phyloP scores from a whole-genome alignment of 2,329 filamentous ascomycete species.

The Fusarium chuoi region DNA sequence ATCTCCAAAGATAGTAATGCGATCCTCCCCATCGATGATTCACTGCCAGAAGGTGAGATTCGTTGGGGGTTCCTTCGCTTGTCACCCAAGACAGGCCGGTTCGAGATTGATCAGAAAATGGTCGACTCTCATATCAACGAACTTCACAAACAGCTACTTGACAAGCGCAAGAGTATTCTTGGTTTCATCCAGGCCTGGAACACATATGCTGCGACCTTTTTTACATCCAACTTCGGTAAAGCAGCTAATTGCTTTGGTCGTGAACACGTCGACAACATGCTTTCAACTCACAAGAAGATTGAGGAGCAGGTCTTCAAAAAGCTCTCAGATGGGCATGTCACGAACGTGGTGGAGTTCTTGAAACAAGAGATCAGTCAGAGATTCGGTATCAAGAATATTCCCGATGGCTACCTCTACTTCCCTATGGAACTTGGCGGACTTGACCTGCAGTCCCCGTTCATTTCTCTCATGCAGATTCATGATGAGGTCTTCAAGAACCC shows the following conservation, averaged over 20 bases:
- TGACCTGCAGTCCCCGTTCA: conserved; percentile 58
- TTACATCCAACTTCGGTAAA: conserved; percentile 63
- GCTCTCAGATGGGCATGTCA: conserved; percentile 37
- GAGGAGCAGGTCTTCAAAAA: conserved; percentile 59
- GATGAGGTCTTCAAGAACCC: conserved; percentile 47
- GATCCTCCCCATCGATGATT: conserved; percentile 39
- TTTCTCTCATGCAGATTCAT: conserved; percentile 54
- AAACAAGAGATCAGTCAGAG: conserved; percentile 61
- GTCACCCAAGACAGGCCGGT: conserved; percentile 62
- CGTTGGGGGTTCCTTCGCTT: conserved; percentile 67
- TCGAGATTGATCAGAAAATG: conserved; percentile 67
- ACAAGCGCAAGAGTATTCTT: conserved; percentile 62
- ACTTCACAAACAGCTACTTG: conserved; percentile 65
- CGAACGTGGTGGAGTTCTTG: conserved; percentile 65
- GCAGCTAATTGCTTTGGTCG: conserved; percentile 63
- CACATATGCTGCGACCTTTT: conserved; percentile 62
- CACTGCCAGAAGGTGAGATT: conserved; percentile 60
- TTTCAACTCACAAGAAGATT: conserved; percentile 60
- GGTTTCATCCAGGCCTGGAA: conserved; percentile 63
- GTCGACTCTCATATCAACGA: conserved; percentile 70
- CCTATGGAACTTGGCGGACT: conserved; percentile 59
- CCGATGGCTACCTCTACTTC: conserved; percentile 60
- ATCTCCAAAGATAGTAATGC: conserved; percentile 46
- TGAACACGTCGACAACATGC: conserved; percentile 63
- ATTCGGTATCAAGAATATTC: conserved; percentile 58